phyloP scores from a whole-genome alignment of 2,329 filamentous ascomycete genomes.

The Cladobotryum mycophilum region DNA sequence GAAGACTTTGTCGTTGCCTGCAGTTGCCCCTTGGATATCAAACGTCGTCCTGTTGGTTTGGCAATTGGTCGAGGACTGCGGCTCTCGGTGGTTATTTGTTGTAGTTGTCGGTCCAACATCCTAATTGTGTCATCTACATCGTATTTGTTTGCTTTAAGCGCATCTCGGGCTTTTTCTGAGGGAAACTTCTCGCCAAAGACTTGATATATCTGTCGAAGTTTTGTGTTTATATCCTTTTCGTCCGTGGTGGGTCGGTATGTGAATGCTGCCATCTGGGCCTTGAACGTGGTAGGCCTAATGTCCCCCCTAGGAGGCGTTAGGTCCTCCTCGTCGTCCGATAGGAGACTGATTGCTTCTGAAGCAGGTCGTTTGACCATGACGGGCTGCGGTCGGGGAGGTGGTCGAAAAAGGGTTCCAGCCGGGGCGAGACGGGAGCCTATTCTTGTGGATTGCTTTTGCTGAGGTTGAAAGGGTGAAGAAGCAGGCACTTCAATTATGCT shows the following conservation, averaged over 20 bases:
- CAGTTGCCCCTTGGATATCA: constrained; percentile 26
- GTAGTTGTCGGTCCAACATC: constrained; percentile 20
- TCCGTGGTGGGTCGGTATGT: constrained; percentile 43
- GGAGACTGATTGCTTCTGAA: constrained; percentile 39
- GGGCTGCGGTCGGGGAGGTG: constrained; percentile 30
- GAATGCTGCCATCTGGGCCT: constrained; percentile 32
- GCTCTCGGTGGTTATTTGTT: too few relatives aligned
- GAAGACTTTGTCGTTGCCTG: constrained; percentile 12
- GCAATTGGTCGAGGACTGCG: not conserved
- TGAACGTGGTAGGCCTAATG: constrained; percentile 55
- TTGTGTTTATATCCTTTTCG: constrained; percentile 28
- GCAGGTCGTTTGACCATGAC: constrained; percentile 29
- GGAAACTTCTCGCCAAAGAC: constrained; percentile 27
- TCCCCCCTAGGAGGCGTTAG: constrained; percentile 50
- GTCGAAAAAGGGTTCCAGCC: constrained; percentile 64
- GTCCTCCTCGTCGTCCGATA: constrained; percentile 43
- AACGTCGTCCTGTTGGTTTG: constrained; percentile 22
- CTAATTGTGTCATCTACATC: constrained; percentile 31
- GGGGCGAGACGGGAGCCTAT: constrained; percentile 63
- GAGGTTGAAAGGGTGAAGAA: constrained; percentile 67
- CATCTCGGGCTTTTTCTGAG: constrained; percentile 26
- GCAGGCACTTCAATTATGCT: constrained; percentile 70
- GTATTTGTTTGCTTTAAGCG: constrained; percentile 25
- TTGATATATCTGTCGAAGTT: constrained; percentile 32
- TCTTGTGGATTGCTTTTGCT: constrained; percentile 23